Evolutionary conservation across 805 yeast species (phyloP).

Genomic region (Candida arabinofermentans): DNA sequence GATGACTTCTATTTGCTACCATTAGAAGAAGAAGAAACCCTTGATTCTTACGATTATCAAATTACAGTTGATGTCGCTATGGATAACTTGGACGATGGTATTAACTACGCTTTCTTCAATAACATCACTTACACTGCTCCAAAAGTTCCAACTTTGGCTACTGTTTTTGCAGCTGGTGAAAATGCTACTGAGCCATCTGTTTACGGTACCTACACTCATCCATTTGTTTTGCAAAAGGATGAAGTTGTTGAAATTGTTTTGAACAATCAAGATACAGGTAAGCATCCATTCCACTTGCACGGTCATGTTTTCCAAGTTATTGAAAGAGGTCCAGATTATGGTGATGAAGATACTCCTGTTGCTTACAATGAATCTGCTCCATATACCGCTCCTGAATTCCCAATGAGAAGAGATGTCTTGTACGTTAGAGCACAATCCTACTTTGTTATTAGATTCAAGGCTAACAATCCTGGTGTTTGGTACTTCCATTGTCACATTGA

Average conservation of each 20-base stretch:
- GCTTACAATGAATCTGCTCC: slow-evolving; percentile 50
- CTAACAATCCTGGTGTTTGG: slow-evolving; percentile 98
- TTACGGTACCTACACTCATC: slow-evolving; percentile 78
- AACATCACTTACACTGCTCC: slow-evolving; percentile 75
- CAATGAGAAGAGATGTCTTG: slow-evolving; percentile 80
- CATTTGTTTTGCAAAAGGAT: slow-evolving; percentile 64
- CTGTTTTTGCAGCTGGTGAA: slow-evolving; percentile 73
- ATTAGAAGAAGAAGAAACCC: slow-evolving; percentile 45
- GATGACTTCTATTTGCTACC: slow-evolving; percentile 84
- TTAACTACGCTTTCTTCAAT: slow-evolving; percentile 96
- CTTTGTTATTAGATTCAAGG: slow-evolving; percentile 80
- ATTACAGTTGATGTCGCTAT: slow-evolving; percentile 72
- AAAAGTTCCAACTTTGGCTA: slow-evolving; percentile 78
- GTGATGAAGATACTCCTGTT: slow-evolving; percentile 51
- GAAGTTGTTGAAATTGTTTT: slow-evolving; percentile 75
- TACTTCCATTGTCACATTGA: slow-evolving; percentile 98
- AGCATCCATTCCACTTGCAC: slow-evolving; percentile 96
- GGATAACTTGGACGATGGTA: slow-evolving; percentile 84
- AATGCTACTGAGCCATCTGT: slow-evolving; percentile 46
- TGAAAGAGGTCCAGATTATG: slow-evolving; percentile 61
- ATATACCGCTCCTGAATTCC: slow-evolving; percentile 62
- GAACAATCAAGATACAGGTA: slow-evolving; percentile 87
- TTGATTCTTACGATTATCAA: slow-evolving; percentile 64
- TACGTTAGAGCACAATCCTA: slow-evolving; percentile 81
- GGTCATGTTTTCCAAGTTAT: slow-evolving; percentile 88